Evolutionary conservation across 1,284 basidiomycete genomes (phyloP), one percentile per base, ranked within the genome.

Genomic region (Ustilago loliicola): DNA sequence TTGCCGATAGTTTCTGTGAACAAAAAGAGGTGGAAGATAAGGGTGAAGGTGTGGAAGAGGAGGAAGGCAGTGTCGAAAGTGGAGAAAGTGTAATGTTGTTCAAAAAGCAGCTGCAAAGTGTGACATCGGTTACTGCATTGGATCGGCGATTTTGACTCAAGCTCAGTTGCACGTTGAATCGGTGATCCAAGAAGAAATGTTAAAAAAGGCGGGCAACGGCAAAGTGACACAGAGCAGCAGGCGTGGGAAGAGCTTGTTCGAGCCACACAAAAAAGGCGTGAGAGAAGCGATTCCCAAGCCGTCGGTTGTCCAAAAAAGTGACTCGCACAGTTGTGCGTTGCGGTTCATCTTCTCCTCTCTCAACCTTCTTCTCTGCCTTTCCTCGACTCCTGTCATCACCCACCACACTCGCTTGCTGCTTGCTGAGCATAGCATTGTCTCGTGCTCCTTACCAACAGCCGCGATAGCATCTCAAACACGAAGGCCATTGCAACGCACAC

Each of bases 181-280:
- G 69, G 69, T 57, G 69, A 72, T 72, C 56, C 40, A 42, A 58
- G 63, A 62, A 72, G 68, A 70, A 63, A 42, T 34, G 25, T 7
- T 19, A 38, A 15, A 15, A 38, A 38, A 38, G 36, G 13, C 36
- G 13, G 15, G 17, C 19, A 59, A 50, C 57, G 5, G 45, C 57
- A 48, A 38, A 60, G 32, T 34, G n/a, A 32, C 9, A 29, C 53
- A 30, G 17, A 32, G 23, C 9, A 15, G 19, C 32, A 34, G 19
- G n/a, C 23, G 45, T 47, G 45, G 11, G 45, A 47, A 47, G 23
- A 47, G 45, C n/a, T 21, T 47, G 21, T 47, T 23, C n/a, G n/a
- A 47, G 45, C 45, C 13, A 21, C 45, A 45, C 19, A 45, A 23
- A 45, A 45, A 8, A 45, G n/a, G 42, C 42, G 42, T 45, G 42